Conservation (phyloP, 768 basidiomycete genomes). For the Phylloporus rhodoxanthus region DNA sequence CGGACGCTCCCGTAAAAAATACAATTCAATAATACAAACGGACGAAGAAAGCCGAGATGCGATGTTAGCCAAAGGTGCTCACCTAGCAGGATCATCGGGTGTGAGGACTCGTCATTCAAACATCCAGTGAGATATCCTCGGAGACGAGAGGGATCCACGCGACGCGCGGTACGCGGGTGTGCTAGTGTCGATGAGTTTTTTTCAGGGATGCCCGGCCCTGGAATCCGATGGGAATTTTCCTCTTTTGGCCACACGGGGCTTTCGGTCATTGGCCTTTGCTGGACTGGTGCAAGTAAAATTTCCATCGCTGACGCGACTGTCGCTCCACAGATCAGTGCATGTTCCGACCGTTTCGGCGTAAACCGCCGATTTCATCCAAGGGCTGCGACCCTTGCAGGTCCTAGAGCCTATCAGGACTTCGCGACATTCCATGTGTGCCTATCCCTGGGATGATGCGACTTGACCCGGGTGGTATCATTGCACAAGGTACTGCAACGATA, state of each 20-base stretch:
- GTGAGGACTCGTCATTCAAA: background rate
- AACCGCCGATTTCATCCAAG: background rate
- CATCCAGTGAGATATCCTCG: background rate
- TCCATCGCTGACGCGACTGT: background rate
- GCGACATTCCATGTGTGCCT: background rate
- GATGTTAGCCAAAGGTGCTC: background rate
- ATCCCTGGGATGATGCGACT: background rate
- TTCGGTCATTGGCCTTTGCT: background rate
- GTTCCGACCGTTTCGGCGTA: background rate
- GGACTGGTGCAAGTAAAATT: background rate
- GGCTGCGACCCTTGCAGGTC: background rate
- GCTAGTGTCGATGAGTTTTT: background rate
- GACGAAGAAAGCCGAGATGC: background rate
- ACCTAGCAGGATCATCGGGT: background rate
- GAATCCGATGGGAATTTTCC: background rate
- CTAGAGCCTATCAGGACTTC: background rate
- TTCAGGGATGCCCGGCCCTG: background rate
- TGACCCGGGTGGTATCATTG: background rate
- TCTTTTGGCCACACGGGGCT: background rate
- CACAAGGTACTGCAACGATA: background rate
- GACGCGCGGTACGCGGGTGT: background rate
- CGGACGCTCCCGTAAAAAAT: background rate
- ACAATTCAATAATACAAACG: background rate
- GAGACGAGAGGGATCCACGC: background rate
- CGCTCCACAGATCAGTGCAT: background rate